Evolutionary conservation across 441 rosid genomes (phyloP).

Genomic region (Gossypium davidsonii): DNA sequence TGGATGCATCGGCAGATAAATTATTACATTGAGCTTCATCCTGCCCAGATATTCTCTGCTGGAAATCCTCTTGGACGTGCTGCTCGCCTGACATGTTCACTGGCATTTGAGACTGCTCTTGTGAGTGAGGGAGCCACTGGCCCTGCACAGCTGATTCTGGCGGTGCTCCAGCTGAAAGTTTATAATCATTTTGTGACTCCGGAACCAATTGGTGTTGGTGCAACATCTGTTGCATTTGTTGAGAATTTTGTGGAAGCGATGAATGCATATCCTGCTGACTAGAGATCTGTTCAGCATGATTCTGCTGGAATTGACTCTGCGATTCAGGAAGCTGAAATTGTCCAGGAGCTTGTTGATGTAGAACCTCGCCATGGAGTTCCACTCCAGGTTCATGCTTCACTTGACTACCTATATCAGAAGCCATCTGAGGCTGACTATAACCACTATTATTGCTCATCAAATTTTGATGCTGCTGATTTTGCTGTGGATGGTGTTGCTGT

Average conservation of each 20-base stretch:
- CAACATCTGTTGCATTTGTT: constrained; percentile 65
- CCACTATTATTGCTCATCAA: constrained; percentile 36
- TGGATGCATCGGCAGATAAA: constrained; percentile 58
- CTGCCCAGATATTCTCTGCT: constrained; percentile 61
- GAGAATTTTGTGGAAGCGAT: constrained; percentile 56
- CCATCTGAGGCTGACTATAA: constrained; percentile 54
- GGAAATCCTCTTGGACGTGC: constrained; percentile 76
- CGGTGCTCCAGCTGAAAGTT: constrained; percentile 48
- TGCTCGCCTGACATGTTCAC: constrained; percentile 51
- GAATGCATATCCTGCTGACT: constrained; percentile 46
- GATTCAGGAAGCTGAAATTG: constrained; percentile 57
- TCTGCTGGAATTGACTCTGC: constrained; percentile 72
- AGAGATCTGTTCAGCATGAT: constrained; percentile 50
- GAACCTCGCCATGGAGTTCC: constrained; percentile 48
- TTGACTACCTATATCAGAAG: constrained; percentile 49
- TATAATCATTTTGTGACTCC: constrained; percentile 54
- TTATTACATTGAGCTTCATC: constrained; percentile 81
- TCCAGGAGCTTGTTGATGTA: constrained; percentile 58
- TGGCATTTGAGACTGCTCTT: constrained; percentile 42
- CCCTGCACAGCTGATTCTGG: constrained; percentile 50
- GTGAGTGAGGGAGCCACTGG: constrained; percentile 62
- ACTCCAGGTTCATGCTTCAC: constrained; percentile 77
- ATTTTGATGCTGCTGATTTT: constrained; percentile 64
- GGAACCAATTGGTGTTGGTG: constrained; percentile 52
- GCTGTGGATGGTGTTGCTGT: constrained; percentile 62